Conservation (phyloP, 495 filamentous ascomycete species). For the Penicillium soppii region DNA sequence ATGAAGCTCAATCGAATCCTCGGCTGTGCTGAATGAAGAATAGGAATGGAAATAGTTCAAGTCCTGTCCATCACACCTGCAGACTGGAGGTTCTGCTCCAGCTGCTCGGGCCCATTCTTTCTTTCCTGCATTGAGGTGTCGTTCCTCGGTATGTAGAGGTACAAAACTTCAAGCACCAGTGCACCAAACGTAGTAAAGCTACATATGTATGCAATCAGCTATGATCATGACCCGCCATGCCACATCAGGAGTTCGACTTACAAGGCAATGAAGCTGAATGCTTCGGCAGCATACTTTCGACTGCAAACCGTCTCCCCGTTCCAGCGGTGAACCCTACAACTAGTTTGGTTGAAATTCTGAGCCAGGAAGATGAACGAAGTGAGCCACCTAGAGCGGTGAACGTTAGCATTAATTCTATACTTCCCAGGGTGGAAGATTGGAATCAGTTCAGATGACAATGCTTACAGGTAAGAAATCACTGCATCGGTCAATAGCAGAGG, state of each 20-base stretch:
- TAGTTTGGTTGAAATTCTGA: slow-evolving; percentile 16
- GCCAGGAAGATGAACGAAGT: slow-evolving; percentile 23
- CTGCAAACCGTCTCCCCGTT: slow-evolving; percentile 16
- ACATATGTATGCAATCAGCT: not conserved
- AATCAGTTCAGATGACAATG: too few relatives aligned
- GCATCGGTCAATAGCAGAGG: slow-evolving; percentile 12
- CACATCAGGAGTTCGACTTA: not conserved
- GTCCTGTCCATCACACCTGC: not conserved
- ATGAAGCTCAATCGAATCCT: too few relatives aligned
- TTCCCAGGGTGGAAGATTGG: too few relatives aligned
- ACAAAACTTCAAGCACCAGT: not conserved
- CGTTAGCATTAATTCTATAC: not conserved
- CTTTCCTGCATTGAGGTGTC: not conserved
- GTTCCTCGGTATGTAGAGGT: not conserved
- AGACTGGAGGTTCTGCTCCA: not conserved
- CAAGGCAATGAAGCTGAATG: slow-evolving; percentile 27
- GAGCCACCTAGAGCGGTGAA: slow-evolving; percentile 14
- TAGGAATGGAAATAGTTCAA: not conserved
- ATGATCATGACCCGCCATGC: too few relatives aligned
- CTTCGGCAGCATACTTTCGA: slow-evolving; percentile 17
- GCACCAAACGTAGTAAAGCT: not conserved
- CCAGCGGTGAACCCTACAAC: slow-evolving; percentile 15
- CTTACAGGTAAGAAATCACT: slow-evolving; percentile 17
- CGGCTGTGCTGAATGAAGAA: too few relatives aligned
- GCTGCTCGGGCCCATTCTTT: not conserved